Evolutionary conservation across 768 basidiomycete genomes (phyloP), one percentile per base, ranked within the genome.

Genomic region (Phylloporus arenicola): DNA sequence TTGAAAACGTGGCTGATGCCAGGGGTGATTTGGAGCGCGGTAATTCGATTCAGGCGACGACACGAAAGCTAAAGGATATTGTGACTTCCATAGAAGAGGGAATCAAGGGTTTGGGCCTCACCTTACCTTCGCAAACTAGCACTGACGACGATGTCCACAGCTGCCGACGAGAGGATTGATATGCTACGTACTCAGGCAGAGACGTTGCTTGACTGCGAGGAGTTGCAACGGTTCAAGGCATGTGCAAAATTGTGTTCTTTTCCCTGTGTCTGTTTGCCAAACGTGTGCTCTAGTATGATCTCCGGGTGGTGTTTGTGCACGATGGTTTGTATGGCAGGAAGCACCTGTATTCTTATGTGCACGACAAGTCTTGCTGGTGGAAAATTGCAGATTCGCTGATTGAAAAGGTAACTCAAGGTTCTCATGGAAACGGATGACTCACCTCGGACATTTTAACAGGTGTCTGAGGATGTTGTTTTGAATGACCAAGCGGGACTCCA

Each of bases 301-400:
- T 92, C 20, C 84, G 87, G 3, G 83, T 78, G 8, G 88, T 90
- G 5, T 73, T 91, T 34, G 72, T 88, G 41, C 86, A 90, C 56
- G 87, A 86, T 11, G 89, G 89, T 5, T 68, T 88, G 29, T 84
- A 81, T 37, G 89, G 89, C 9, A 73, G 90, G 41, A 87, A 78
- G 49, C 85, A 89, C 57, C 70, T 88, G 9, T 88, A 89, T 62
- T 85, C 86, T 6, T 92, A 90, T 55, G 80, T 88, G 12, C 78
- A 83, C 51, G 65, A 63, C 25, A 75, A 79, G 39, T 82, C 76
- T 6, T 68, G 64, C 3, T 92, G 89, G 89, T 92, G 87, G 86
- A 91, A 87, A 68, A 84, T 82, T 3, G 74, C 85, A 8, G 90
- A 90, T 57, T 78, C 79, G 50, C 68, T 71, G 11, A 83, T 89